phyloP scores from a whole-genome alignment of 225 moss, liverwort and hornwort genomes.

The Asterella californica region DNA sequence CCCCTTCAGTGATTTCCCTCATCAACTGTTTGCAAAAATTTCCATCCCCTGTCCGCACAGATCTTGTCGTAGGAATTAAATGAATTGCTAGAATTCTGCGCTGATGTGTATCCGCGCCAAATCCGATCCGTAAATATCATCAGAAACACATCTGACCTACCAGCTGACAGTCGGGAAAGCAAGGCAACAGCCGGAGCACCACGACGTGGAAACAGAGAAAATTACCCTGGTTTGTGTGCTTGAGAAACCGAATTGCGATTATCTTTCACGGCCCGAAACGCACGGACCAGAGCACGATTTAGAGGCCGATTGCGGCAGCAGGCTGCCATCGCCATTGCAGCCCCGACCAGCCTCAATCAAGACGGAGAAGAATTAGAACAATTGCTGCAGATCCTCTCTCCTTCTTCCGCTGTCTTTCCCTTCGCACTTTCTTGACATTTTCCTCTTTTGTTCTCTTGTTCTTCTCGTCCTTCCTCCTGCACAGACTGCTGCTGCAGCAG shows the following conservation, averaged over 20 bases:
- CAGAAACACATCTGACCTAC: slow-evolving; percentile 6
- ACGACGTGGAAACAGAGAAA: neutral
- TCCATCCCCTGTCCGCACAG: neutral
- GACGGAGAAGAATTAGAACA: neutral
- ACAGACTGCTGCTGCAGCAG: slow-evolving; percentile 5
- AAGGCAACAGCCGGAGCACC: neutral
- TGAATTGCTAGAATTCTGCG: neutral
- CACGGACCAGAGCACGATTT: slow-evolving; percentile 25
- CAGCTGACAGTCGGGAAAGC: too few species aligned
- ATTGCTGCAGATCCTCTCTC: neutral
- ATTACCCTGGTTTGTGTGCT: slow-evolving; percentile 15
- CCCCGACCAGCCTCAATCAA: neutral
- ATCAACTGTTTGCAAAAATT: neutral
- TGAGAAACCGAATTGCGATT: slow-evolving; percentile 5
- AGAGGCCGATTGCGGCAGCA: slow-evolving; percentile 36
- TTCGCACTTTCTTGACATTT: neutral
- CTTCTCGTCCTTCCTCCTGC: neutral
- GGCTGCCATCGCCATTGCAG: slow-evolving; percentile 38
- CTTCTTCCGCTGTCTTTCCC: neutral
- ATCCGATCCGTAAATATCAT: neutral
- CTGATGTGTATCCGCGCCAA: neutral
- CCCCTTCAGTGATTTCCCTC: neutral
- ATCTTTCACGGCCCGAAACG: slow-evolving; percentile 22
- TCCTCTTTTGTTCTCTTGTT: neutral
- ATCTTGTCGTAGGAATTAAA: neutral